These are phyloP conservation scores for Cutaneotrichosporon spelunceum DNA, from an alignment of 1,284 basidiomycete species.

Conservation along the genomic window DNA sequence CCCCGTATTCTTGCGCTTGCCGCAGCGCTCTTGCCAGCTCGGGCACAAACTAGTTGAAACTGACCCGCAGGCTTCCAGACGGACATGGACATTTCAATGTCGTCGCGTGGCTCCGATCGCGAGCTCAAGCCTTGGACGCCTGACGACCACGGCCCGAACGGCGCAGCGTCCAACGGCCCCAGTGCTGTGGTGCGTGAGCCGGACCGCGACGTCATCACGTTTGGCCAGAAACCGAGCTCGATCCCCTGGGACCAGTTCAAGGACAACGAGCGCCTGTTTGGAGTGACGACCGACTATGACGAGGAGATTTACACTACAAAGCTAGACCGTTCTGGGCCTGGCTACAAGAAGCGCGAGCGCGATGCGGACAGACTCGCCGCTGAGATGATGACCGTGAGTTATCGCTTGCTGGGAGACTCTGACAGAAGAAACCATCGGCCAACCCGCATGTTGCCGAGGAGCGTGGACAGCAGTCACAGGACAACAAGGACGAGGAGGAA, in stretches of 20 bases:
- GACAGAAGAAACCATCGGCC: slow-evolving; percentile 59
- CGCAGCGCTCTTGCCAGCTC: background rate
- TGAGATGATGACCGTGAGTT: slow-evolving; percentile 76
- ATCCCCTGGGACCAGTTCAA: slow-evolving; percentile 90
- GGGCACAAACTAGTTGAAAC: background rate
- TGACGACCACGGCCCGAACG: slow-evolving; percentile 38
- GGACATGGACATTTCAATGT: slow-evolving; percentile 73
- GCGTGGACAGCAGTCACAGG: slow-evolving; percentile 61
- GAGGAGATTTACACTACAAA: slow-evolving; percentile 95
- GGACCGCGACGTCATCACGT: slow-evolving; percentile 41
- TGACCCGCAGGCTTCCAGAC: slow-evolving; percentile 70
- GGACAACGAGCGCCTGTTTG: slow-evolving; percentile 88
- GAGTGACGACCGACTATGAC: slow-evolving; percentile 85
- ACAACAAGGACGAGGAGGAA: slow-evolving; percentile 87
- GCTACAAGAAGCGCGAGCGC: slow-evolving; percentile 76
- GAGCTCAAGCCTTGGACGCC: slow-evolving; percentile 79
- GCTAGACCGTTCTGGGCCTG: slow-evolving; percentile 76
- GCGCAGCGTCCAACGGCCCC: slow-evolving; percentile 14
- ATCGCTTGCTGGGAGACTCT: slow-evolving; percentile 28
- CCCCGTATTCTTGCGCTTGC: background rate
- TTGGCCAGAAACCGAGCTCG: slow-evolving; percentile 35
- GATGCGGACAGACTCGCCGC: slow-evolving; percentile 83
- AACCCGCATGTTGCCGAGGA: slow-evolving; percentile 92
- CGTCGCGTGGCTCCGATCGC: slow-evolving; percentile 58
- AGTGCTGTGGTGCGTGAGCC: background rate